Evolutionary conservation across 352 stramenopile genomes (phyloP).

Genomic region (Phytophthora idaei): DNA sequence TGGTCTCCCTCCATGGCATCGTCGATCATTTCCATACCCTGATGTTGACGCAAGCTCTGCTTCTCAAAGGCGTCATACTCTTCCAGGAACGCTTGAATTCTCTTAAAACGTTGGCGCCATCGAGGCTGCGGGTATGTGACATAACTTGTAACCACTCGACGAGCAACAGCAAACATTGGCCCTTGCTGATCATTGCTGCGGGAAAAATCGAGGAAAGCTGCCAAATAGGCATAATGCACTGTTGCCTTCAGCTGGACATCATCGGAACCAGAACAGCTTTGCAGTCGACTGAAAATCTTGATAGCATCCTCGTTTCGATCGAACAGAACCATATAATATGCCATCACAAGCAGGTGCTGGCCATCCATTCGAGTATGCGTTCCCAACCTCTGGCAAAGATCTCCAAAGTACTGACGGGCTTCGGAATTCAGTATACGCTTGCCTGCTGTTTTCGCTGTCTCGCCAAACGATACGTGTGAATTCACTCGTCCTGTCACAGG

Average conservation of each 20-base stretch:
- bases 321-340: slow-evolving; percentile 59
- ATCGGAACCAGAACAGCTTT: slow-evolving; percentile 2
- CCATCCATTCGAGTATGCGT: slow-evolving; percentile 29
- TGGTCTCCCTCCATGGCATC: neutral
- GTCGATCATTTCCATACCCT: slow-evolving; percentile 27
- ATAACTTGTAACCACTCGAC: slow-evolving; percentile 46
- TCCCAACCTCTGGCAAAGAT: slow-evolving; percentile 48
- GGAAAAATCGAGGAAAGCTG: slow-evolving; percentile 68
- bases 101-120: slow-evolving; percentile 54
- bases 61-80: slow-evolving; percentile 47
- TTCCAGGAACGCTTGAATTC: slow-evolving; percentile 46
- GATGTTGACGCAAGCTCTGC: slow-evolving; percentile 20
- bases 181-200: slow-evolving; percentile 11
- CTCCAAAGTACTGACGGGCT: slow-evolving; percentile 43
- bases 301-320: slow-evolving; percentile 45
- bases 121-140: slow-evolving; percentile 41
- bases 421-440: slow-evolving; percentile 48
- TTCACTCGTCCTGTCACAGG: slow-evolving; percentile 31
- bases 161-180: slow-evolving; percentile 39
- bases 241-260: slow-evolving; percentile 22
- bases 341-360: slow-evolving; percentile 48
- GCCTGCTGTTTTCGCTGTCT: slow-evolving; percentile 9
- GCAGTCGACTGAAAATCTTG: slow-evolving; percentile 38
- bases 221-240: slow-evolving; percentile 66
- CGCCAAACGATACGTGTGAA: slow-evolving; percentile 7